Evolutionary conservation across 306 rosid species (phyloP).

Genomic region (Cucurbita argyrosperma): DNA sequence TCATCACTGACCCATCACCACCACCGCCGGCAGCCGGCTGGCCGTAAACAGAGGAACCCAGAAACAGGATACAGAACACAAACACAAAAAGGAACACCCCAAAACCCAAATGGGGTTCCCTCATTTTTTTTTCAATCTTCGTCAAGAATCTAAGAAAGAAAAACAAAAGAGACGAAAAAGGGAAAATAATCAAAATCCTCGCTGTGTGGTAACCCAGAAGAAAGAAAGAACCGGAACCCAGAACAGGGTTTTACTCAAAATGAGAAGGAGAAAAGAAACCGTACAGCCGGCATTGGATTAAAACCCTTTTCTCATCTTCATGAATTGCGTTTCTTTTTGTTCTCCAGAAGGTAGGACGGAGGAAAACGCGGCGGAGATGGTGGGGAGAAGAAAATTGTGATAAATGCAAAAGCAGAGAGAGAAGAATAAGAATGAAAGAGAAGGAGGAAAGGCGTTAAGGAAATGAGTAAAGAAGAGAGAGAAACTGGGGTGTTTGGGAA

Average conservation of each 20-base stretch:
- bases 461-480: not conserved
- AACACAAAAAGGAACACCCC: not conserved
- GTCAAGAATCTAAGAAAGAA: not conserved
- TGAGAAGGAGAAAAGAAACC: not conserved
- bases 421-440: not conserved
- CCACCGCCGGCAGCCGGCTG: conserved; percentile 29
- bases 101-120: conserved; percentile 17
- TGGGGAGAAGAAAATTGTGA: not conserved
- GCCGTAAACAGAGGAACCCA: not conserved
- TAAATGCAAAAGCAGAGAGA: not conserved
- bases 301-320: not conserved
- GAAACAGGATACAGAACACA: not conserved
- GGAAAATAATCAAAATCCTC: not conserved
- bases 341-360: conserved; percentile 1
- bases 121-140: conserved; percentile 8
- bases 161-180: not conserved
- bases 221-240: not conserved
- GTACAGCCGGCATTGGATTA: not conserved
- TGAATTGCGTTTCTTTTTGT: not conserved
- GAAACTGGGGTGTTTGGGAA: not conserved
- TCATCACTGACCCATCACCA: conserved; percentile 35
- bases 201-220: not conserved
- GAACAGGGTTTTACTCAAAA: conserved; percentile 1
- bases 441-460: not conserved
- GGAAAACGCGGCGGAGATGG: not conserved